phyloP scores from a whole-genome alignment of 73 alveolate species.

The Diophrys appendiculata region DNA sequence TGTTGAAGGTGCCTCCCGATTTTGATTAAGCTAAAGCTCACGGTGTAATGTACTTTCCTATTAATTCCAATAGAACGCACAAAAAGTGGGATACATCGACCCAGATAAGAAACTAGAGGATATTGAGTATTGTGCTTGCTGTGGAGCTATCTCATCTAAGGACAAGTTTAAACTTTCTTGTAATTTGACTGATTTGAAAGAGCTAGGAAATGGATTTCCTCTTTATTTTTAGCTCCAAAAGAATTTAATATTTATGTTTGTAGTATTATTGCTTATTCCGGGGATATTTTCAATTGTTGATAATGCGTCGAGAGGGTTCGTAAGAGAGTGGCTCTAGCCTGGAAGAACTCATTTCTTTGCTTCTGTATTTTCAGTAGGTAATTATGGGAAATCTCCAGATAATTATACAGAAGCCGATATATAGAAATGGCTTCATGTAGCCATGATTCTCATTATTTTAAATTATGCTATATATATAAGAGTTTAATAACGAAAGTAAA shows the following conservation, averaged over 20 bases:
- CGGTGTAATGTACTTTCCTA: neutral
- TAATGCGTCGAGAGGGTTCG: neutral
- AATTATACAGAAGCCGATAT: neutral
- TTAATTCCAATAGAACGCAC: neutral
- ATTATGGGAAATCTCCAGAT: conserved; percentile 18
- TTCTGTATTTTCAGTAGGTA: conserved; percentile 5
- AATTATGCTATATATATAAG: neutral
- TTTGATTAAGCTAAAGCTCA: neutral
- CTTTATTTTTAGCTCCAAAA: conserved; percentile 16
- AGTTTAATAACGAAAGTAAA: neutral
- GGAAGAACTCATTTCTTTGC: neutral
- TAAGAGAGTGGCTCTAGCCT: conserved; percentile 7
- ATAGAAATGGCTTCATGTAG: neutral
- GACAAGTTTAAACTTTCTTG: too few relatives aligned
- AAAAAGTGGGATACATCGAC: neutral
- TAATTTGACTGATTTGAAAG: conserved; percentile 12
- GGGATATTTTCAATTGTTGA: neutral
- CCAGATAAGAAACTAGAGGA: neutral
- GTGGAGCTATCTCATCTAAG: too few relatives aligned
- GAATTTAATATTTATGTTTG: neutral
- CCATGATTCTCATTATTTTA: neutral
- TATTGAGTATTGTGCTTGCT: too few relatives aligned
- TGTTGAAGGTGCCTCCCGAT: conserved; percentile 21
- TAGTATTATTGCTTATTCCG: neutral
- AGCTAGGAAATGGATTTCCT: conserved; percentile 47